Conservation (phyloP, 1,284 basidiomycete genomes). For the Trichosporon sp. region DNA sequence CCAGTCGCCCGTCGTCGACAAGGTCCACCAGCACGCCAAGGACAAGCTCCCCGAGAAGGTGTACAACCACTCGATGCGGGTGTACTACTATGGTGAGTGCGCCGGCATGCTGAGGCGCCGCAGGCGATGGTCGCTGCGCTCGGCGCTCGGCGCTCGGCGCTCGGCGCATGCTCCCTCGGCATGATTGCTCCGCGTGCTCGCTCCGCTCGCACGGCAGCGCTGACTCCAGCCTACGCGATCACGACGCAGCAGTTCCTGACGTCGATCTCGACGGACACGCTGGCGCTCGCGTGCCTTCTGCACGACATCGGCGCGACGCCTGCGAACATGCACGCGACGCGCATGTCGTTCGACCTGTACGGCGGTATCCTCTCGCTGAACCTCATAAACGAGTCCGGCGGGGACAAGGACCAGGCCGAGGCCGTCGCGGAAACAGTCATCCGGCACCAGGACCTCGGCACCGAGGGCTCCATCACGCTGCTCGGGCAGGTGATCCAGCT, state of each 20-base stretch:
- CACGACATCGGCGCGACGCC: slow-evolving; percentile 60
- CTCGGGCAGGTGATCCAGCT: slow-evolving; percentile 24
- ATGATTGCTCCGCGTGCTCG: too few species aligned
- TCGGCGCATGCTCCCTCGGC: too few species aligned
- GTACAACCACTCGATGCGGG: slow-evolving; percentile 56
- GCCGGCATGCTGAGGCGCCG: neutral
- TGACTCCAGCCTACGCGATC: slow-evolving; percentile 15
- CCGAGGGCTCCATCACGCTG: slow-evolving; percentile 41
- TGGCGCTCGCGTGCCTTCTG: slow-evolving; percentile 56
- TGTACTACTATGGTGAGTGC: slow-evolving; percentile 44
- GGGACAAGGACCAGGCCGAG: slow-evolving; percentile 54
- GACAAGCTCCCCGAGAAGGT: slow-evolving; percentile 53
- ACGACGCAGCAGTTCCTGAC: slow-evolving; percentile 11
- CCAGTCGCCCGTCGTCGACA: slow-evolving; percentile 15
- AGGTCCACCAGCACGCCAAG: slow-evolving; percentile 17
- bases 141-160: too few species aligned
- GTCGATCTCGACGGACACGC: slow-evolving; percentile 54
- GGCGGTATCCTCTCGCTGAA: slow-evolving; percentile 28
- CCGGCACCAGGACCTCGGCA: slow-evolving; percentile 59
- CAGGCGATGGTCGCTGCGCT: too few species aligned
- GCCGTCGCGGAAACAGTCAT: slow-evolving; percentile 59
- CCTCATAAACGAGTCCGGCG: slow-evolving; percentile 49
- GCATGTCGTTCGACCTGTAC: slow-evolving; percentile 59
- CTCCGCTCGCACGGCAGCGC: neutral
- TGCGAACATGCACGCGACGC: slow-evolving; percentile 55